Evolutionary conservation across 768 basidiomycete genomes (phyloP).

Genomic region (Termitomyces sp.): DNA sequence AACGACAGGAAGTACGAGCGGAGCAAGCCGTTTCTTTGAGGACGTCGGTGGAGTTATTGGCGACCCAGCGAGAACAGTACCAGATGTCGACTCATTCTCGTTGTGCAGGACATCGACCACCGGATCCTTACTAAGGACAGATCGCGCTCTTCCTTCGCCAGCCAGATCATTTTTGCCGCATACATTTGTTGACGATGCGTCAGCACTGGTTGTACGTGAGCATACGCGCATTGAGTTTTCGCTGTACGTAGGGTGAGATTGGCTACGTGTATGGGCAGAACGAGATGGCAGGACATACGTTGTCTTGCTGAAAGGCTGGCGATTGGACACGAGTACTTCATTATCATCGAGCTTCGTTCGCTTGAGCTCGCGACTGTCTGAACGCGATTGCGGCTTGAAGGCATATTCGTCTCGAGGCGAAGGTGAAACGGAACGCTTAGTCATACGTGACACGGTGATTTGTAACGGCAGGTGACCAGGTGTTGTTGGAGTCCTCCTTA

Average conservation of each 20-base stretch:
- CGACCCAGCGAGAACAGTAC: neutral
- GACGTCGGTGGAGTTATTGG: neutral
- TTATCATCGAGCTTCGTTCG: slow-evolving; percentile 26
- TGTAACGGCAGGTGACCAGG: no score
- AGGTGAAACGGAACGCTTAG: slow-evolving; percentile 38
- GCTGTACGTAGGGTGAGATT: slow-evolving; percentile 26
- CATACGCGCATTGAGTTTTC: slow-evolving; percentile 19
- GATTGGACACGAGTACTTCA: slow-evolving; percentile 3
- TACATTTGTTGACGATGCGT: slow-evolving; percentile 14
- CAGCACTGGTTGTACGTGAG: slow-evolving; percentile 16
- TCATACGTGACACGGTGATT: slow-evolving; percentile 12
- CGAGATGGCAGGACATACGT: slow-evolving; percentile 7
- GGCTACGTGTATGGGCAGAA: slow-evolving; percentile 24
- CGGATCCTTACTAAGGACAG: slow-evolving; percentile 25
- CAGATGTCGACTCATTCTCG: neutral
- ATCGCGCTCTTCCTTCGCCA: slow-evolving; percentile 35
- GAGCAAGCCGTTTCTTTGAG: neutral
- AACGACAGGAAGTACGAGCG: slow-evolving; percentile 1
- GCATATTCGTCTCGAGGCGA: slow-evolving; percentile 24
- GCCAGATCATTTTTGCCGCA: slow-evolving; percentile 10
- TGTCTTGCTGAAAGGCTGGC: slow-evolving; percentile 11
- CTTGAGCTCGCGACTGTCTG: slow-evolving; percentile 27
- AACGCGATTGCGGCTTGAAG: slow-evolving; percentile 16
- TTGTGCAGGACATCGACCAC: neutral
- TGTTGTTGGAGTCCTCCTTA: no score